Conservation (phyloP, 2,329 filamentous ascomycete species). For the Colletotrichum siamense region DNA sequence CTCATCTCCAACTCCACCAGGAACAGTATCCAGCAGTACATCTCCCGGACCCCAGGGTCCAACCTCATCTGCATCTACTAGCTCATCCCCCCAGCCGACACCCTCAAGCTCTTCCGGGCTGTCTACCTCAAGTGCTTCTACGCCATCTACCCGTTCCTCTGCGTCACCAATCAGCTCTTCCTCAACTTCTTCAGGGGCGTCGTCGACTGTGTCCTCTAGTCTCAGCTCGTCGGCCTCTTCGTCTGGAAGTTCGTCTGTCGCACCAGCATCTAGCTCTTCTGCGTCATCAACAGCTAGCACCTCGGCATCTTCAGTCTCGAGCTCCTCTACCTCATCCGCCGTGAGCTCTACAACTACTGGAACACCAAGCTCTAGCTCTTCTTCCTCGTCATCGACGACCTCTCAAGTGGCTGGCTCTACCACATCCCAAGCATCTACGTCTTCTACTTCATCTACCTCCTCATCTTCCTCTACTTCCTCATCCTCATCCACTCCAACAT, state of each 20-base stretch:
- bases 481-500: background rate
- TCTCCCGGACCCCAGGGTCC: background rate
- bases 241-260: background rate
- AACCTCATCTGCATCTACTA: background rate
- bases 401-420: background rate
- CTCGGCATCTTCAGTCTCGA: background rate
- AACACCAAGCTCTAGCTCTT: background rate
- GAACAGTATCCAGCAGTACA: background rate
- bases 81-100: background rate
- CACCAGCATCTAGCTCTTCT: background rate
- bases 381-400: background rate
- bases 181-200: background rate
- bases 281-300: background rate
- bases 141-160: background rate
- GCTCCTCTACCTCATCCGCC: background rate
- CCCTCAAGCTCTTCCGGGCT: background rate
- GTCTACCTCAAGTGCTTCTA: background rate
- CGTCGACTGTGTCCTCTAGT: background rate
- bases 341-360: background rate
- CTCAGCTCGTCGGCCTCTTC: background rate
- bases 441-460: background rate
- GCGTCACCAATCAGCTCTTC: background rate
- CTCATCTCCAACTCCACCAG: accelerated
- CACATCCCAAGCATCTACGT: background rate
- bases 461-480: background rate